phyloP scores from a whole-genome alignment of 2,329 filamentous ascomycete genomes.

The Arthrobotrys sinensis region DNA sequence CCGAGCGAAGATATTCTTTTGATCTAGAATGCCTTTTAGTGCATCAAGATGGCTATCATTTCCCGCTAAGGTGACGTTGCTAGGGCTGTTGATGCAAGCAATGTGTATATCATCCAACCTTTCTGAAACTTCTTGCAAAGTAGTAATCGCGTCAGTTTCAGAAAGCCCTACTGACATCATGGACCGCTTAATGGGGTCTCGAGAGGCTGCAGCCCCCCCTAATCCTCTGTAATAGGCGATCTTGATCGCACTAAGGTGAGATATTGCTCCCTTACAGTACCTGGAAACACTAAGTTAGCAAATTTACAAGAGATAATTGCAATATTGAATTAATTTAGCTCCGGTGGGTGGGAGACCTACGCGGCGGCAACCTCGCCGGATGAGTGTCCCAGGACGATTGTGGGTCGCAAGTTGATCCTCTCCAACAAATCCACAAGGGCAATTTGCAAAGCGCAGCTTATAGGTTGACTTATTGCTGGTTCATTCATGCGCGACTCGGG shows the following conservation, averaged over 20 bases:
- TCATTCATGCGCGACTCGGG: slow-evolving; percentile 61
- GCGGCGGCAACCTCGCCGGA: slow-evolving; percentile 70
- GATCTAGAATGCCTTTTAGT: slow-evolving; percentile 22
- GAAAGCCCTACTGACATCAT: slow-evolving; percentile 68
- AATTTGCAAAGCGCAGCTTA: slow-evolving; percentile 73
- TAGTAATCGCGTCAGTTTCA: slow-evolving; percentile 64
- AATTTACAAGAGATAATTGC: background rate
- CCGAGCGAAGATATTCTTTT: slow-evolving; percentile 63
- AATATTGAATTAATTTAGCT: too few species aligned
- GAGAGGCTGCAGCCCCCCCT: slow-evolving; percentile 33
- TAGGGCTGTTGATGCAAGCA: slow-evolving; percentile 64
- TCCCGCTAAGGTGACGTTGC: slow-evolving; percentile 65
- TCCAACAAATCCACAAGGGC: slow-evolving; percentile 69
- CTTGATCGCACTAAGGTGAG: slow-evolving; percentile 34
- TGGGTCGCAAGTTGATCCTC: slow-evolving; percentile 65
- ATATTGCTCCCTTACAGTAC: slow-evolving; percentile 49
- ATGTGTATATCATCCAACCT: slow-evolving; percentile 32
- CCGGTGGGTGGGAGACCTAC: slow-evolving; percentile 68
- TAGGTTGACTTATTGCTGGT: slow-evolving; percentile 71
- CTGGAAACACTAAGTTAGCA: background rate
- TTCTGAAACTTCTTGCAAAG: slow-evolving; percentile 2
- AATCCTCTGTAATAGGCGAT: slow-evolving; percentile 45
- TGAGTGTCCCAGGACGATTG: slow-evolving; percentile 69
- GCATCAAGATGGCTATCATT: slow-evolving; percentile 65
- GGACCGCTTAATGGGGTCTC: slow-evolving; percentile 62